phyloP scores from a whole-genome alignment of 1,284 basidiomycete species.

The Cystobasidium pallidum region DNA sequence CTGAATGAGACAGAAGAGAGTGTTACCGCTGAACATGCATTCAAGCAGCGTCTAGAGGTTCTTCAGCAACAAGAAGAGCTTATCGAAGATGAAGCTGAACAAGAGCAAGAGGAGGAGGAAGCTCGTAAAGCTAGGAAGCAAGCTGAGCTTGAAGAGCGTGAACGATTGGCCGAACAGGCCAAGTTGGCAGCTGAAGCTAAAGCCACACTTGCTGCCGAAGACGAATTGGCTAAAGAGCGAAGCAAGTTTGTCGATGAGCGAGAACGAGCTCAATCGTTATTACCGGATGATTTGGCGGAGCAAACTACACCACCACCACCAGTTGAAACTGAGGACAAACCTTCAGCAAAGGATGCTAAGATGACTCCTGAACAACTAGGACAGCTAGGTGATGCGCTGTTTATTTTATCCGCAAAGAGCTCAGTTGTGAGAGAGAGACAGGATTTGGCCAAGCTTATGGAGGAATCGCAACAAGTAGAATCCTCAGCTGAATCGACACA shows the following conservation, averaged over 20 bases:
- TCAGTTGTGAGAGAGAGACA: constrained; percentile 94
- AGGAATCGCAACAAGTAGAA: constrained; percentile 85
- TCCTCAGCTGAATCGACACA: background rate
- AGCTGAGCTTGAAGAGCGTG: constrained; percentile 64
- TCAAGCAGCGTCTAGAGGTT: constrained; percentile 97
- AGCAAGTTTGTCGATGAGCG: constrained; percentile 62
- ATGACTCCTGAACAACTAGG: constrained; percentile 97
- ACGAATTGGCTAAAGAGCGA: constrained; percentile 68
- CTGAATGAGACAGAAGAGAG: constrained; percentile 95
- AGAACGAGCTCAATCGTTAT: constrained; percentile 55
- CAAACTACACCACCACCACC: constrained; percentile 16
- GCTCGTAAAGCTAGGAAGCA: constrained; percentile 82
- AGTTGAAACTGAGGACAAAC: constrained; percentile 43
- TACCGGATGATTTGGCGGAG: constrained; percentile 46
- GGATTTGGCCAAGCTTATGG: constrained; percentile 85
- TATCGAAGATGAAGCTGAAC: constrained; percentile 97
- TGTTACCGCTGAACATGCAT: constrained; percentile 87
- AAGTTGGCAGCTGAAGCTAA: constrained; percentile 43
- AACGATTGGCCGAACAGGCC: constrained; percentile 50
- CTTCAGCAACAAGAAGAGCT: constrained; percentile 98
- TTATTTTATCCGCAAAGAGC: constrained; percentile 91
- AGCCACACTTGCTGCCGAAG: constrained; percentile 53
- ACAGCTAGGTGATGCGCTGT: constrained; percentile 89
- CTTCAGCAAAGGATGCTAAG: constrained; percentile 70
- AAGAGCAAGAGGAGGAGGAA: constrained; percentile 89